A percentile compares a stretch with the other conserved stretches of the same genome.
Evolutionary conservation across 2,329 filamentous ascomycete genomes (phyloP).

Genomic region (Zarea fungicola): DNA sequence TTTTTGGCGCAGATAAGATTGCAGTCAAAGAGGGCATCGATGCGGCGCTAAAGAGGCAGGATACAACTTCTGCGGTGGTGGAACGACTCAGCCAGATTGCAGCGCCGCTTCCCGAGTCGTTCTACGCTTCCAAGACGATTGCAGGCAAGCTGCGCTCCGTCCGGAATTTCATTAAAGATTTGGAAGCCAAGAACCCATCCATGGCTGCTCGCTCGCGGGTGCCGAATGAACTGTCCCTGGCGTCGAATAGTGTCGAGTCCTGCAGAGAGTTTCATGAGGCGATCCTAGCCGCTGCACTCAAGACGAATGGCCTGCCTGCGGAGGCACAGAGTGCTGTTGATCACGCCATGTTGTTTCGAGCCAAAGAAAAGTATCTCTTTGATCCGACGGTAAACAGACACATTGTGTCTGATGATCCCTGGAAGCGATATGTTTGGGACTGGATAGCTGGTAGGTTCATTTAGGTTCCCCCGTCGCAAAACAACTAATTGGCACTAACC

Average conservation of each 20-base stretch:
- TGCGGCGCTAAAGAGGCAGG: slow-evolving; percentile 32
- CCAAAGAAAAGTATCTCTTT: slow-evolving; percentile 58
- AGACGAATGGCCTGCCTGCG: slow-evolving; percentile 42
- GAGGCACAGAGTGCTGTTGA: slow-evolving; percentile 50
- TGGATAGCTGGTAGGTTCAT: slow-evolving; percentile 58
- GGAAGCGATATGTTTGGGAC: slow-evolving; percentile 74
- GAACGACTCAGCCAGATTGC: slow-evolving; percentile 32
- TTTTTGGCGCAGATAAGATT: slow-evolving; percentile 51
- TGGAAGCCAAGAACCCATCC: slow-evolving; percentile 24
- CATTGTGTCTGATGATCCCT: slow-evolving; percentile 66
- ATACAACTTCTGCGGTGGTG: slow-evolving; percentile 28
- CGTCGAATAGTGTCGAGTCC: slow-evolving; percentile 36
- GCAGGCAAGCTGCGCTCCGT: slow-evolving; percentile 46
- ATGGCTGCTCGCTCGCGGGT: slow-evolving; percentile 19
- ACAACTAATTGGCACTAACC: too few species aligned
- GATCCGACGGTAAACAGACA: slow-evolving; percentile 59
- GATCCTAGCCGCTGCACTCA: slow-evolving; percentile 40
- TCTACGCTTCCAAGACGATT: slow-evolving; percentile 36
- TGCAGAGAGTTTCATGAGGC: slow-evolving; percentile 55
- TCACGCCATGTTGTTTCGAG: slow-evolving; percentile 54
- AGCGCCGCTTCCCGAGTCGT: slow-evolving; percentile 35
- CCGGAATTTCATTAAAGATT: slow-evolving; percentile 31
- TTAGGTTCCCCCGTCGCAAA: background rate
- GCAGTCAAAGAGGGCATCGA: slow-evolving; percentile 39
- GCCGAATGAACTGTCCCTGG: slow-evolving; percentile 32